Conservation (phyloP, 495 filamentous ascomycete genomes). For the Stereocaulon alpinum region DNA sequence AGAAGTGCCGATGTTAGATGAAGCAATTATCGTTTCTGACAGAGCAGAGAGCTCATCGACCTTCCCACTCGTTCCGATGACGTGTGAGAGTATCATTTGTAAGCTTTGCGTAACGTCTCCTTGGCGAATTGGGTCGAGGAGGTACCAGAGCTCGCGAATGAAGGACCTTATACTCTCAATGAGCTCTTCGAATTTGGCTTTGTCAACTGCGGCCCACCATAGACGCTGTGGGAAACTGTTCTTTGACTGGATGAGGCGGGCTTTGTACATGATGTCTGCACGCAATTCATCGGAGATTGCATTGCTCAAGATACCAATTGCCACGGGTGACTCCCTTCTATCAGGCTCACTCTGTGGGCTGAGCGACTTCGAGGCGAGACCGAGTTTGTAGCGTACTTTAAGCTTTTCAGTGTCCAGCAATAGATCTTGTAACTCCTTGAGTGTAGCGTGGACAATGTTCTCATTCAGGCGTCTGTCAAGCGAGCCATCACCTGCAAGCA, state of each 20-base stretch:
- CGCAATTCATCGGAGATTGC: slow-evolving; percentile 11
- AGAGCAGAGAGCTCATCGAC: slow-evolving; percentile 10
- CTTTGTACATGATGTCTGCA: slow-evolving; percentile 11
- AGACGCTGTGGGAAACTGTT: slow-evolving; percentile 14
- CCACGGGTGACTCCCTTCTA: background rate
- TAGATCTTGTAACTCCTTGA: slow-evolving; percentile 12
- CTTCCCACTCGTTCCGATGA: slow-evolving; percentile 13
- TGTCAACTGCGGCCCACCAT: slow-evolving; percentile 18
- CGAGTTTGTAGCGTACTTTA: slow-evolving; percentile 14
- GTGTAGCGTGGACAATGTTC: slow-evolving; percentile 3
- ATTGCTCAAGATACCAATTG: background rate
- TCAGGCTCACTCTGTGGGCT: background rate
- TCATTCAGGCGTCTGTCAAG: slow-evolving; percentile 16
- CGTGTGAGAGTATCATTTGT: slow-evolving; percentile 12
- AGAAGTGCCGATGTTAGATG: too few species aligned
- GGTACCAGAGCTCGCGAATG: slow-evolving; percentile 13
- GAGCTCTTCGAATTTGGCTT: slow-evolving; percentile 15
- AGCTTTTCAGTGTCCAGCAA: slow-evolving; percentile 14
- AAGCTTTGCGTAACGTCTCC: slow-evolving; percentile 14
- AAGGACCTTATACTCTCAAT: slow-evolving; percentile 7
- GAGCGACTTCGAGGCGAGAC: background rate
- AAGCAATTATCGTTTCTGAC: background rate
- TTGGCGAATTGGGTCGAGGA: slow-evolving; percentile 16
- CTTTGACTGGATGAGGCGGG: slow-evolving; percentile 3
- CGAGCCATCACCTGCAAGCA: slow-evolving; percentile 1